Base-by-base conservation (phyloP, 2,329 filamentous ascomycete species). In the Ophiostoma perfectum region DNA sequence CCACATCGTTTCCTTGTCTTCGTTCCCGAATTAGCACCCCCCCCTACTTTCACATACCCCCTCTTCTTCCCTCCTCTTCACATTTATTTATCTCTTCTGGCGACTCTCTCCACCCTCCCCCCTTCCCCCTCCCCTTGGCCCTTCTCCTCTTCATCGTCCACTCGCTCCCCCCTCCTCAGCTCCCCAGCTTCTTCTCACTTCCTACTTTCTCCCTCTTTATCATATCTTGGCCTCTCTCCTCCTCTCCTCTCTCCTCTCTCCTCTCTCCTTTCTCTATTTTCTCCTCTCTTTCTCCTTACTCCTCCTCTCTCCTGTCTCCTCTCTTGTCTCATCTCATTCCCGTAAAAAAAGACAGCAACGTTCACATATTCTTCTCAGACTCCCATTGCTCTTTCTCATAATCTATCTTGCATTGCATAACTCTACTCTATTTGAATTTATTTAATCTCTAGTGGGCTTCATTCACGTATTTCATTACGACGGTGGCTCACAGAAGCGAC, bases 51-150 rank as follows among this genome's bases (percentile, higher is more conserved):
- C 41, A 12, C 58, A 44, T 64, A 65, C 44, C 49, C 65, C 65
- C 65, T 66, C 65, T 47, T 55, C 41, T 60, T 58, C 49, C 8
- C 41, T 62, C 39, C 27, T 60, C 39, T 47, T 16, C 65, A 5
- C 14, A 27, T 27, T 36, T 27, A n/a, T 18, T 3, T 55, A 44
- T 9, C 18, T 36, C 16, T 47, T 41, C 45, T 66, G 58, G 4
- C 38, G n/a, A 62, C 12, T 41, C 38, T 58, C n/a, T 67, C 41
- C 39, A 12, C n/a, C 38, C 49, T 42, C 67, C 55, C 44, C 67
- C 41, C 38, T 58, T 39, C 14, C 67, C 55, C 52, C 67, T 38
- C 38, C 58, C 47, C 14, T 45, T 64, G 16, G 16, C 27, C 36
- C 27, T 36, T 62, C 38, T 62, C 38, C 49, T 55, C 49, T 9